Percentiles rank a stretch among this genome's conserved stretches.
Conservation (phyloP, 2,329 filamentous ascomycete genomes). For the Epichloe gansuensis region DNA sequence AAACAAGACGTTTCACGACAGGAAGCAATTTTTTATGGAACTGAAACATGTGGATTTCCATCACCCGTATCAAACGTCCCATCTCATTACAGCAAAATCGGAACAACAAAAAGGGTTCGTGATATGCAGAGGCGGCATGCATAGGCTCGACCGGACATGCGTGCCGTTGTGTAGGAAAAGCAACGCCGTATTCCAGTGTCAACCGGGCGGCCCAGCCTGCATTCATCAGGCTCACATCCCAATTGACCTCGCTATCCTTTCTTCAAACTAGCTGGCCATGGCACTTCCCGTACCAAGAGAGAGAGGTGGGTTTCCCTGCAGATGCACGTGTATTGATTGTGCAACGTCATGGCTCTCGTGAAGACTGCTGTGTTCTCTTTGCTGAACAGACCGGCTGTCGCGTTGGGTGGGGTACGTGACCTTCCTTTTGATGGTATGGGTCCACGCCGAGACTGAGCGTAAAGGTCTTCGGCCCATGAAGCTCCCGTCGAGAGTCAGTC, state of each 20-base stretch:
- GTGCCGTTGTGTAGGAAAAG: constrained; percentile 33
- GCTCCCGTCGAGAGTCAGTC: constrained; percentile 42
- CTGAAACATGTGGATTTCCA: no score
- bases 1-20: no score
- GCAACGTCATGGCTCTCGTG: constrained; percentile 30
- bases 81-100: not conserved
- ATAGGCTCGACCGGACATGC: constrained; percentile 4
- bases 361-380: constrained; percentile 37
- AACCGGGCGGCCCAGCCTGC: constrained; percentile 40
- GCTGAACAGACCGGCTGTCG: constrained; percentile 34
- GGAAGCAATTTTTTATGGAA: no score
- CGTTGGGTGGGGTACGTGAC: constrained; percentile 40
- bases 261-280: constrained; percentile 30
- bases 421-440: constrained; percentile 29
- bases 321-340: constrained; percentile 36
- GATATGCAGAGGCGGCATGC: not conserved
- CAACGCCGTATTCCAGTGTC: constrained; percentile 46
- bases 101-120: no score
- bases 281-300: constrained; percentile 38
- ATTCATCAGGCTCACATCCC: constrained; percentile 43
- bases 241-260: constrained; percentile 42
- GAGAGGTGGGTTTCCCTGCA: constrained; percentile 24
- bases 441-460: constrained; percentile 42
- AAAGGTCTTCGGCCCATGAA: constrained; percentile 43
- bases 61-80: no score